Conservation (phyloP, 1,284 basidiomycete species). For the Cerrena zonata region DNA sequence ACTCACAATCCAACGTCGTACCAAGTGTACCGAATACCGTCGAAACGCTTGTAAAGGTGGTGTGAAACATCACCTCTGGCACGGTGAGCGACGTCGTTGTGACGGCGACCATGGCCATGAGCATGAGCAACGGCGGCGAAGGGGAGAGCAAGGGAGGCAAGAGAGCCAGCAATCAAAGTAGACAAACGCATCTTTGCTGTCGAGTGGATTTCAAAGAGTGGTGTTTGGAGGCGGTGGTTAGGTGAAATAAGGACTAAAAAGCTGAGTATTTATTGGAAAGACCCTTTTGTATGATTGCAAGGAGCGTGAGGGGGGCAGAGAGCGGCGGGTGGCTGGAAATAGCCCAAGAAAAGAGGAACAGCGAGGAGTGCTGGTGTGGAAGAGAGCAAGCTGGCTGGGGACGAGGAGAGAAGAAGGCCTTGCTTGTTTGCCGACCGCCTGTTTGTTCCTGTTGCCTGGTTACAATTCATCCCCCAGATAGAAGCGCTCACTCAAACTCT, state of each 20-base stretch:
- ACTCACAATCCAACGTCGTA: slow-evolving; percentile 55
- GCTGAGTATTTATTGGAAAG: not conserved
- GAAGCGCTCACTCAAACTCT: not conserved
- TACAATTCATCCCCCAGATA: slow-evolving; percentile 1
- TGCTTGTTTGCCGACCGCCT: not conserved
- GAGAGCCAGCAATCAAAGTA: slow-evolving; percentile 21
- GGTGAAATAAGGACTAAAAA: not conserved
- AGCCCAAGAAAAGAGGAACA: slow-evolving; percentile 5
- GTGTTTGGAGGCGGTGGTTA: not conserved
- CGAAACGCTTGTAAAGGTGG: slow-evolving; percentile 18
- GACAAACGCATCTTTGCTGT: slow-evolving; percentile 24
- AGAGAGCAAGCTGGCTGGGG: not conserved
- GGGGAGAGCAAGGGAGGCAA: slow-evolving; percentile 28
- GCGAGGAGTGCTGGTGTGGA: slow-evolving; percentile 3
- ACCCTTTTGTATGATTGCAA: slow-evolving; percentile 6
- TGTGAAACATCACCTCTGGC: slow-evolving; percentile 15
- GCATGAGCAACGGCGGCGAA: slow-evolving; percentile 19
- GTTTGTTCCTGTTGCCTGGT: slow-evolving; percentile 6
- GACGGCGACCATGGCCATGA: slow-evolving; percentile 22
- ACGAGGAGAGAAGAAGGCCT: not conserved
- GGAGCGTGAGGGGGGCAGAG: slow-evolving; percentile 13
- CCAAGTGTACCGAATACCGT: slow-evolving; percentile 33
- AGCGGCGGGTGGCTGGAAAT: slow-evolving; percentile 11
- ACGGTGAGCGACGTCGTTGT: slow-evolving; percentile 25
- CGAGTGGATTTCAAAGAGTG: not conserved